A percentile compares a stretch with the other conserved stretches of the same genome.
Evolutionary conservation across 2,329 filamentous ascomycete genomes (phyloP).

Genomic region (Ascochyta clinopodiicola): DNA sequence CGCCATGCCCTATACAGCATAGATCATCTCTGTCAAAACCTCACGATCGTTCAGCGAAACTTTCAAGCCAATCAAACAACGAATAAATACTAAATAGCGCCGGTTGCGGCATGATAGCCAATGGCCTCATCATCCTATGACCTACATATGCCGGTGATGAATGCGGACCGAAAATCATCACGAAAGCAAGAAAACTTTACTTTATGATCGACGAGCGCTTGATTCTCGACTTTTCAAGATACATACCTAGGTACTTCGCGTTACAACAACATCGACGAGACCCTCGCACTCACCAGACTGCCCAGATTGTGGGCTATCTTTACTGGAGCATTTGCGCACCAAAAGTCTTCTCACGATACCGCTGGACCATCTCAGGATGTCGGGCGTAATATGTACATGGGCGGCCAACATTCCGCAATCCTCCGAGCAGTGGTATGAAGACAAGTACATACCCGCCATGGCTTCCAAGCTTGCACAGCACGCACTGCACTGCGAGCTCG

Average conservation of each 20-base stretch:
- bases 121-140: conserved; percentile 3
- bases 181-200: background rate
- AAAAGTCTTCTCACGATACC: background rate
- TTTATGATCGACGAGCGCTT: conserved; percentile 2
- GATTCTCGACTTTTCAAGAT: background rate
- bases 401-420: conserved; percentile 23
- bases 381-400: conserved; percentile 28
- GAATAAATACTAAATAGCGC: background rate
- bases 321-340: background rate
- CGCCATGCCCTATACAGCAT: background rate
- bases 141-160: conserved; percentile 2
- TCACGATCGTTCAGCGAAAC: background rate
- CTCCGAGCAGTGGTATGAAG: conserved; percentile 22
- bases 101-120: conserved; percentile 2
- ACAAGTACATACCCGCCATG: conserved; percentile 20
- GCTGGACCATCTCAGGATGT: conserved; percentile 10
- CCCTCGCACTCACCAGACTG: background rate
- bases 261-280: background rate
- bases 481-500: conserved; percentile 18
- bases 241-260: background rate
- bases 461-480: conserved; percentile 9
- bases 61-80: background rate
- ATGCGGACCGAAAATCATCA: conserved; percentile 8
- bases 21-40: background rate
- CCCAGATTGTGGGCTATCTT: background rate